Evolutionary conservation across 2,329 filamentous ascomycete genomes (phyloP).

Genomic region (Alternaria longipes): DNA sequence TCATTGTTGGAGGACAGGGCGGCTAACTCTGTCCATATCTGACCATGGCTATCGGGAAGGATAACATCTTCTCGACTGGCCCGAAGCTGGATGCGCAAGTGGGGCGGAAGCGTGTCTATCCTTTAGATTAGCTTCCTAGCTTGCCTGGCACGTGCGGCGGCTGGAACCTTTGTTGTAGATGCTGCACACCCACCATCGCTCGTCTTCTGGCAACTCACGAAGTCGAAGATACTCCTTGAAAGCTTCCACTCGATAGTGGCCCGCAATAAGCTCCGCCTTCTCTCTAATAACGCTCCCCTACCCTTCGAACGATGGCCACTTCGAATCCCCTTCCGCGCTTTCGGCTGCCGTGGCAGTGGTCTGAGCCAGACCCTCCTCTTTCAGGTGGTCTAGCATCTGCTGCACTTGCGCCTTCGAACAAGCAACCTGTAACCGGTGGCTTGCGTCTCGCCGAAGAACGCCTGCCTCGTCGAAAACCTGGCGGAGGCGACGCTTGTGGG

Average conservation of each 20-base stretch:
- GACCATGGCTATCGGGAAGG: constrained; percentile 1
- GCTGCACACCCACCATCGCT: not conserved
- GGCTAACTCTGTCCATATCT: constrained; percentile 9
- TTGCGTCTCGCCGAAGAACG: not conserved
- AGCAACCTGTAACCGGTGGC: too few species aligned
- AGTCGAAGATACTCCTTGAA: constrained; percentile 1
- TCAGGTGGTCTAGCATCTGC: too few species aligned
- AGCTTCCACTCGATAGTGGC: not conserved
- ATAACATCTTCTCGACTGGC: constrained; percentile 6
- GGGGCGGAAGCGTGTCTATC: not conserved
- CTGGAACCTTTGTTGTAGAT: constrained; percentile 1
- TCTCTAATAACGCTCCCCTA: constrained; percentile 3
- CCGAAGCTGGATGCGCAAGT: not conserved
- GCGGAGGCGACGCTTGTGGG: not conserved
- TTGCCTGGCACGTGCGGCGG: not conserved
- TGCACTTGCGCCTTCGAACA: too few species aligned
- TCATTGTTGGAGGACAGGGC: not conserved
- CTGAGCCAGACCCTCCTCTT: too few species aligned
- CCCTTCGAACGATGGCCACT: not conserved
- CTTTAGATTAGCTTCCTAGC: not conserved
- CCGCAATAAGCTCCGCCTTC: constrained; percentile 1
- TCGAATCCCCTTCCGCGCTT: not conserved
- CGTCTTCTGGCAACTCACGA: not conserved
- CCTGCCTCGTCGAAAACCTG: not conserved
- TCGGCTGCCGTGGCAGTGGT: too few species aligned